These are phyloP conservation scores for Claviceps quebecensis DNA, from an alignment of 2,329 filamentous ascomycete species.

Conservation along the genomic window DNA sequence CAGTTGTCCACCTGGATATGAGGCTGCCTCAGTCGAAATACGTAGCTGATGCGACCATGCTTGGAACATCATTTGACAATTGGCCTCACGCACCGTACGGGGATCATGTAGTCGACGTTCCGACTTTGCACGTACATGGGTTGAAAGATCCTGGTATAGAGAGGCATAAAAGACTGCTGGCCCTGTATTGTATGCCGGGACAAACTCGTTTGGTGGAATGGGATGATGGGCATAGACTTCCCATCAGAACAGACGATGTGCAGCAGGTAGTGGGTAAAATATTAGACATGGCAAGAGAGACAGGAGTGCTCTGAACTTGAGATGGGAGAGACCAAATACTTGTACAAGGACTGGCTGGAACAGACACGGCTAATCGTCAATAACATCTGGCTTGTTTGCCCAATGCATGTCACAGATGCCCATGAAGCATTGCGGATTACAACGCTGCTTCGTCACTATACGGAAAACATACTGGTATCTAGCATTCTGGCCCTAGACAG, in stretches of 20 bases:
- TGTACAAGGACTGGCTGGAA: neutral
- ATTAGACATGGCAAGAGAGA: slow-evolving; percentile 12
- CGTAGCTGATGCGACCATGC: slow-evolving; percentile 11
- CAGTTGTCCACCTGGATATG: slow-evolving; percentile 17
- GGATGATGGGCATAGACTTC: slow-evolving; percentile 58
- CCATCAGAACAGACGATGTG: slow-evolving; percentile 54
- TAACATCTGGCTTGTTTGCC: neutral
- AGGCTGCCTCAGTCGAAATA: slow-evolving; percentile 40
- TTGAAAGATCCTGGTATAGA: slow-evolving; percentile 47
- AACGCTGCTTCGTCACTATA: neutral
- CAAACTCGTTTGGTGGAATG: slow-evolving; percentile 51
- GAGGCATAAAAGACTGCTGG: slow-evolving; percentile 32
- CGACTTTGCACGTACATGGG: slow-evolving; percentile 28
- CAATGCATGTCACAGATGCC: neutral
- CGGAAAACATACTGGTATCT: neutral
- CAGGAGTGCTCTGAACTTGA: slow-evolving; percentile 3
- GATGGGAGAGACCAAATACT: neutral
- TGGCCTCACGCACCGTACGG: slow-evolving; percentile 35
- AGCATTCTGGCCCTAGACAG: neutral
- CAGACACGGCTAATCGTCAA: neutral
- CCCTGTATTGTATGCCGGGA: slow-evolving; percentile 43
- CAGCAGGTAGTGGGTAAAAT: slow-evolving; percentile 20
- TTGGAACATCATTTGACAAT: slow-evolving; percentile 13
- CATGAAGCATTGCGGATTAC: neutral
- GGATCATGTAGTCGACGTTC: slow-evolving; percentile 16